phyloP scores from a whole-genome alignment of 768 basidiomycete species.

The Mycena latifolia region DNA sequence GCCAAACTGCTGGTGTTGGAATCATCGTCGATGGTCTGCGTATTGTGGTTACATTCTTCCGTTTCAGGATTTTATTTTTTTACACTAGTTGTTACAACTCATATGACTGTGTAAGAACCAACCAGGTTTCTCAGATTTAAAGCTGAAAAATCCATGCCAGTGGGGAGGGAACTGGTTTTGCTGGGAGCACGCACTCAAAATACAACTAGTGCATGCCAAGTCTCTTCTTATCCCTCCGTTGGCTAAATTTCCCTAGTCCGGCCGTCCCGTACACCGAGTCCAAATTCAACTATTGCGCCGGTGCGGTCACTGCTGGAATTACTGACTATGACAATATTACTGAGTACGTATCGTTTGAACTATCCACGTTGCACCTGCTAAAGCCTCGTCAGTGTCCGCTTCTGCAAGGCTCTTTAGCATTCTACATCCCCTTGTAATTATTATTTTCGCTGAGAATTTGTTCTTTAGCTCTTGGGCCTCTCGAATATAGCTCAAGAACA shows the following conservation, averaged over 20 bases:
- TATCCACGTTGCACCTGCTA: conserved; percentile 37
- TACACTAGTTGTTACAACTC: conserved; percentile 19
- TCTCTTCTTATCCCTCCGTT: neutral
- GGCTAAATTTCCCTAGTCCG: no score
- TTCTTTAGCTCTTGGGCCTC: no score
- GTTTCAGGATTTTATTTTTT: no score
- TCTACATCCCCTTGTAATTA: neutral
- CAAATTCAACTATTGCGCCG: conserved; percentile 54
- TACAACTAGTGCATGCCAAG: conserved; percentile 22
- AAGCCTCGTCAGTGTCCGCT: conserved; percentile 9
- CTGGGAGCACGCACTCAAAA: conserved; percentile 9
- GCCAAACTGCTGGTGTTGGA: conserved; percentile 44
- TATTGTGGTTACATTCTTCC: no score
- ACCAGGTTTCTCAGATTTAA: neutral
- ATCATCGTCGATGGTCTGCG: conserved; percentile 45
- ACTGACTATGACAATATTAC: conserved; percentile 57
- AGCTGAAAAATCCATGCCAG: neutral
- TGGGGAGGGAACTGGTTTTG: conserved; percentile 15
- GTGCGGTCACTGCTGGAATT: conserved; percentile 47
- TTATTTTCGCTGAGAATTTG: no score
- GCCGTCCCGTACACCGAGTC: conserved; percentile 44
- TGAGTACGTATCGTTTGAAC: conserved; percentile 48
- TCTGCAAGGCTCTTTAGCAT: conserved; percentile 39
- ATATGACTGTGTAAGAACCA: conserved; percentile 22
- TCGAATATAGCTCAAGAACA: no score